Base-by-base conservation (phyloP, 306 rosid genomes). In the Sicyos baderoa region DNA sequence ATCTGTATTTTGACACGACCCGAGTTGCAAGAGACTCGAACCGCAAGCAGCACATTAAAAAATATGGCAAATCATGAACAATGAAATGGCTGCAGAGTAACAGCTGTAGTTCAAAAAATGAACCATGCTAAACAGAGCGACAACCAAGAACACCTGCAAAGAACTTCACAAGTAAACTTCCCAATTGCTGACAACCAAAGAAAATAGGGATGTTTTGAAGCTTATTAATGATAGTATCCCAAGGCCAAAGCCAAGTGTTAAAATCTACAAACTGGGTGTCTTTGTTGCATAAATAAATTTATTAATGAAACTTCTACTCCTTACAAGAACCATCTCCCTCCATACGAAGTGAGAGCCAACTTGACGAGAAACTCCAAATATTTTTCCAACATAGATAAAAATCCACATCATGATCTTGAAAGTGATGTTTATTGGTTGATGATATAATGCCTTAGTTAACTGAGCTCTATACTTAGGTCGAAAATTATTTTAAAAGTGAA, bases 141-240 rank as follows among this genome's bases (percentile, higher is more conserved):
- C 49, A 35, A 17, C 68, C 27, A 61, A 61, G 15, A 55, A 61
- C 65, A 23, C 25, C 25, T 35, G 42, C 17, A 4, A 35, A 61
- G 50, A 35, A 61, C 68, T 61, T n/a, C 35, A 37, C 49, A 35
- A 35, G 68, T 37, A 62, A 37, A 18, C 50, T 35, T 5, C 50
- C 16, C 7, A 18, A 17, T 17, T 17, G n/a, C 21, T 62, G 27
- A 62, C 27, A 35, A 37, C 18, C 4, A 18, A 37, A 60, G 66
- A 16, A 59, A 16, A 59, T 7, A 59, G 45, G 32, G 22, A 61
- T 23, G 40, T 37, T 37, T 35, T 37, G 49, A 62, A 9, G 29
- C 68, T 62, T 62, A 40, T 12, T 62, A 10, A 50, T 37, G 13
- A 62, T 17, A 18, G 68, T 62, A 17, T 17, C 68, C 50, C 68